These are phyloP conservation scores for Aspergillus indologenus DNA, from an alignment of 495 filamentous ascomycete species.

Conservation along the genomic window DNA sequence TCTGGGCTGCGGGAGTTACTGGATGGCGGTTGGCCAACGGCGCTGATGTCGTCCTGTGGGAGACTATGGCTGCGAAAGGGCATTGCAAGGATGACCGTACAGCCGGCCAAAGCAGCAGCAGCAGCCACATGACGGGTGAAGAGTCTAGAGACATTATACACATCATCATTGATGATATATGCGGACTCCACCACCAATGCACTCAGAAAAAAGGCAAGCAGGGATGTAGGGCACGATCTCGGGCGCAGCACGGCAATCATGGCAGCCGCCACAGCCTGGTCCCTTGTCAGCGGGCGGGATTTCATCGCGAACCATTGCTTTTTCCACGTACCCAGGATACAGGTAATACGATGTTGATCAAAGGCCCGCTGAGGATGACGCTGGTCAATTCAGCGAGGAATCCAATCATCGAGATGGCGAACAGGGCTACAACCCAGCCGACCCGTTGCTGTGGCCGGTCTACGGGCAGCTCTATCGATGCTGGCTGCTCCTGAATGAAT, in stretches of 20 bases:
- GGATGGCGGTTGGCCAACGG: conserved; percentile 54
- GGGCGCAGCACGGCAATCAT: conserved; percentile 50
- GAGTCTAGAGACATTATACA: conserved; percentile 25
- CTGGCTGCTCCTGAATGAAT: conserved; percentile 45
- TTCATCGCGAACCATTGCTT: background rate
- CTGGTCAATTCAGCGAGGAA: conserved; percentile 39
- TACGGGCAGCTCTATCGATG: conserved; percentile 27
- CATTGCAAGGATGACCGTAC: conserved; percentile 63
- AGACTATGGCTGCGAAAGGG: conserved; percentile 62
- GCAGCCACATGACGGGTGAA: conserved; percentile 41
- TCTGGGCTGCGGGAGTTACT: conserved; percentile 71
- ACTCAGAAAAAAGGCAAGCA: conserved; percentile 32
- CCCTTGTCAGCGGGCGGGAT: conserved; percentile 5
- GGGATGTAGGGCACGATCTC: conserved; percentile 34
- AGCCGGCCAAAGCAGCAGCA: conserved; percentile 37
- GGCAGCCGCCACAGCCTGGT: conserved; percentile 40
- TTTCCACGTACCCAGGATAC: conserved; percentile 48
- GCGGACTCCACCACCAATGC: conserved; percentile 41
- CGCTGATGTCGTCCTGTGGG: conserved; percentile 59
- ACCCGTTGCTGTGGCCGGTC: conserved; percentile 27
- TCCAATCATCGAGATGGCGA: conserved; percentile 40
- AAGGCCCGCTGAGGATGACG: conserved; percentile 28
- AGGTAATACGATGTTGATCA: conserved; percentile 29
- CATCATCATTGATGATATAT: conserved; percentile 28
- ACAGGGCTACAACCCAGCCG: conserved; percentile 35